A percentile compares a stretch with the other conserved stretches of the same genome.
Evolutionary conservation across 345 rosid genomes (phyloP).

Genomic region (Salix udensis): DNA sequence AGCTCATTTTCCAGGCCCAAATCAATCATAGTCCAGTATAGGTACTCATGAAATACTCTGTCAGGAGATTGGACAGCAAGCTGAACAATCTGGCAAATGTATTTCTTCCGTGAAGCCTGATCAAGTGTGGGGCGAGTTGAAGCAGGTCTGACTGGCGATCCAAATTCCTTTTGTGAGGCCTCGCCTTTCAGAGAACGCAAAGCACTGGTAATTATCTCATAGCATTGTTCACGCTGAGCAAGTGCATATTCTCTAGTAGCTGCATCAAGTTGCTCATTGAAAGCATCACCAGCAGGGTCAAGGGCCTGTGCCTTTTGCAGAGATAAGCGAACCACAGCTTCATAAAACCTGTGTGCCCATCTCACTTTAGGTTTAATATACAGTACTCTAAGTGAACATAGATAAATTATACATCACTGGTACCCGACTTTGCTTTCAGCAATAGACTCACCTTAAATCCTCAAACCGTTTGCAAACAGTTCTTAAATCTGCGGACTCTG

Average conservation of each 20-base stretch:
- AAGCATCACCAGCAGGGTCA: conserved; percentile 93
- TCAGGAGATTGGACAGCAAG: conserved; percentile 92
- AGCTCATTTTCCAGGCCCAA: conserved; percentile 91
- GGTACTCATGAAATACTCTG: conserved; percentile 78
- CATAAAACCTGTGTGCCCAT: conserved; percentile 73
- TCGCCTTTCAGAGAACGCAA: conserved; percentile 69
- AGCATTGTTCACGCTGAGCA: conserved; percentile 81
- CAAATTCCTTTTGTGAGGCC: conserved; percentile 44
- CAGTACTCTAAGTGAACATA: conserved; percentile 5
- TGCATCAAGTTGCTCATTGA: conserved; percentile 80
- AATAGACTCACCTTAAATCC: conserved; percentile 64
- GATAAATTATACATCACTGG: not conserved
- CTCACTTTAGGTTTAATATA: conserved; percentile 17
- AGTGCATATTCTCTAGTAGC: conserved; percentile 69
- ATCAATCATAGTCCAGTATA: conserved; percentile 75
- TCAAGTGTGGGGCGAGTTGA: conserved; percentile 52
- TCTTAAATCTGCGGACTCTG: conserved; percentile 88
- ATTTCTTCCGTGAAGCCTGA: conserved; percentile 63
- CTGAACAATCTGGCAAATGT: conserved; percentile 90
- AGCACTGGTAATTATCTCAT: conserved; percentile 75
- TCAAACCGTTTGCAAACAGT: conserved; percentile 96
- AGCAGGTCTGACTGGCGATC: conserved; percentile 53
- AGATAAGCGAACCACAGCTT: conserved; percentile 91
- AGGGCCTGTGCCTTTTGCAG: conserved; percentile 89
- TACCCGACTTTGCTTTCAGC: conserved; percentile 23